These are phyloP conservation scores for Podaxis rugospora DNA, from an alignment of 768 basidiomycete genomes.

Conservation along the genomic window DNA sequence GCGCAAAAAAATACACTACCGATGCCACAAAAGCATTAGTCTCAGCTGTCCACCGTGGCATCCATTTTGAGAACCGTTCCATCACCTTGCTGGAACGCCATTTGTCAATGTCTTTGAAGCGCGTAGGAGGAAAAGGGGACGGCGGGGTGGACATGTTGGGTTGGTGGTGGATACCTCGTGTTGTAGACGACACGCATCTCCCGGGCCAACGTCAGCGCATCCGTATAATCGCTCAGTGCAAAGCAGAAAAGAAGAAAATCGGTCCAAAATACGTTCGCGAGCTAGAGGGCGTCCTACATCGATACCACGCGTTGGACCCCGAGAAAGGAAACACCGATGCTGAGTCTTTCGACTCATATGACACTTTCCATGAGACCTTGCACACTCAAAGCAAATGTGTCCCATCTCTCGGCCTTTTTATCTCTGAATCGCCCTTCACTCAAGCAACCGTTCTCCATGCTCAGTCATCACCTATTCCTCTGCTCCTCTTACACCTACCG, in stretches of 20 bases:
- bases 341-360: background rate
- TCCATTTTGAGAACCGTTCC: conserved; percentile 70
- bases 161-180: conserved; percentile 85
- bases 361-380: background rate
- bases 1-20: background rate
- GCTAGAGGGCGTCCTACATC: conserved; percentile 81
- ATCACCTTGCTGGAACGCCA: conserved; percentile 53
- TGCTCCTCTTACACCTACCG: conserved; percentile 78
- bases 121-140: conserved; percentile 84
- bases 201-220: conserved; percentile 41
- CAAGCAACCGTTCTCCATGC: conserved; percentile 64
- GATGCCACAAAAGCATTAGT: conserved; percentile 1
- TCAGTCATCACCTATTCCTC: conserved; percentile 70
- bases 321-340: background rate
- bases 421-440: conserved; percentile 82
- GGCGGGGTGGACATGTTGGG: conserved; percentile 87
- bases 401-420: conserved; percentile 57
- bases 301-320: conserved; percentile 27
- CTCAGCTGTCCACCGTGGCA: conserved; percentile 66
- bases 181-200: background rate
- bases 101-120: conserved; percentile 75
- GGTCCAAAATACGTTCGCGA: conserved; percentile 83
- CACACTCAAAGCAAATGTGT: background rate
- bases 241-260: conserved; percentile 80
- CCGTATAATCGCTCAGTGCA: conserved; percentile 85